A percentile compares a stretch with the other conserved stretches of the same genome.
Evolutionary conservation across 352 stramenopile genomes (phyloP).

Genomic region (Globisporangium cederbergense): DNA sequence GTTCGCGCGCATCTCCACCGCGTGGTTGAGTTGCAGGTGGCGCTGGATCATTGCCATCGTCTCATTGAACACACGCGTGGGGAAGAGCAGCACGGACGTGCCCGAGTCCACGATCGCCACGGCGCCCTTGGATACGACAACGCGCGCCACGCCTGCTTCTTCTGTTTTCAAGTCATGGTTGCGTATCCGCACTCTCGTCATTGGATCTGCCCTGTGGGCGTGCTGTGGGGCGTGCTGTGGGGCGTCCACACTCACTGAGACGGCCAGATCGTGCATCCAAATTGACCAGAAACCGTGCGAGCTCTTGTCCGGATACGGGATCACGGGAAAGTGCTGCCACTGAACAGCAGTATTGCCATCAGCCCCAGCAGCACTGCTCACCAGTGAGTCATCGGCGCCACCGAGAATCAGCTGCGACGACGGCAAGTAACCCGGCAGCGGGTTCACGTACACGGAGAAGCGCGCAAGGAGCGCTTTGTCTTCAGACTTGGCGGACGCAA

Average conservation of each 20-base stretch:
- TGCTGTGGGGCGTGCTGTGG: not conserved
- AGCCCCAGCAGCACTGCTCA: not conserved
- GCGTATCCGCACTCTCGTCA: not conserved
- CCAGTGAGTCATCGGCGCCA: constrained; percentile 42
- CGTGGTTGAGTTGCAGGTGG: constrained; percentile 27
- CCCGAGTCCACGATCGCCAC: constrained; percentile 65
- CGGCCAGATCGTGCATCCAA: constrained; percentile 29
- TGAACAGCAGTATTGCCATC: not conserved
- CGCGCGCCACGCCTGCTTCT: not conserved
- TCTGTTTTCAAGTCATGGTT: not conserved
- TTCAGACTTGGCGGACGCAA: constrained; percentile 14
- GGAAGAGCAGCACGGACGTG: constrained; percentile 62
- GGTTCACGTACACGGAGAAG: constrained; percentile 73
- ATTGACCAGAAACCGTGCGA: constrained; percentile 60
- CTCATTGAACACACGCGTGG: constrained; percentile 33
- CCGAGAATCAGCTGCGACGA: constrained; percentile 58
- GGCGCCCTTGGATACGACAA: constrained; percentile 12
- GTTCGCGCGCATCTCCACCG: constrained; percentile 23
- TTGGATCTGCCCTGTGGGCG: not conserved
- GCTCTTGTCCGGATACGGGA: constrained; percentile 30
- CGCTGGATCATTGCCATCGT: constrained; percentile 35
- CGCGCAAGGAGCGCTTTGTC: constrained; percentile 25
- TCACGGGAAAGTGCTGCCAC: constrained; percentile 53
- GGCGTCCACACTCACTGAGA: constrained; percentile 11
- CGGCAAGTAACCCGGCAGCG: constrained; percentile 34